A percentile compares a stretch with the other conserved stretches of the same genome.
These are phyloP conservation scores for Penicillium thymicola DNA, from an alignment of 2,329 filamentous ascomycete genomes.

Conservation along the genomic window DNA sequence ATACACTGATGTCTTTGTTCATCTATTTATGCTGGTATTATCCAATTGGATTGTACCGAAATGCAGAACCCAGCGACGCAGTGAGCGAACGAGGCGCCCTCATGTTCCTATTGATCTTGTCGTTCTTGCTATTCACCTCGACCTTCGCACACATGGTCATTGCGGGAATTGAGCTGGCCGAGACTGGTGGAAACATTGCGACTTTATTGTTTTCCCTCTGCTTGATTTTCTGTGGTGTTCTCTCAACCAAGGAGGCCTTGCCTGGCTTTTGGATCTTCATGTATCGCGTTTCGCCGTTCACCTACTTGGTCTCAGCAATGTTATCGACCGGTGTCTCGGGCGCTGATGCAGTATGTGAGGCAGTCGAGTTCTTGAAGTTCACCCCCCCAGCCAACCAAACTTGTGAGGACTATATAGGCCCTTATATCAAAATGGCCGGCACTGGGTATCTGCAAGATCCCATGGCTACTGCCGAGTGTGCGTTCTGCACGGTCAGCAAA, in stretches of 20 bases:
- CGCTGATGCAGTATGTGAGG: not conserved
- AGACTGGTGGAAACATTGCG: slow-evolving; percentile 72
- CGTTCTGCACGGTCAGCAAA: slow-evolving; percentile 4
- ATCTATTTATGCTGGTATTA: slow-evolving; percentile 77
- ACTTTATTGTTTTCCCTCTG: slow-evolving; percentile 71
- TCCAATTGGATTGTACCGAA: slow-evolving; percentile 50
- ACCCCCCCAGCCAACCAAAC: slow-evolving; percentile 2
- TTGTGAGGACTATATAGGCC: slow-evolving; percentile 9
- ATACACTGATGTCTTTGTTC: slow-evolving; percentile 49
- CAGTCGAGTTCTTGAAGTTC: slow-evolving; percentile 3
- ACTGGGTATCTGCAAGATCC: slow-evolving; percentile 7
- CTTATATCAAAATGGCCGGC: not conserved
- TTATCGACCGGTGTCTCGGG: slow-evolving; percentile 2
- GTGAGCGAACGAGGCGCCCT: slow-evolving; percentile 57
- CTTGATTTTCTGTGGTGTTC: slow-evolving; percentile 62
- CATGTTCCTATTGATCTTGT: slow-evolving; percentile 62
- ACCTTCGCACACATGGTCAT: slow-evolving; percentile 73
- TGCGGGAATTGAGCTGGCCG: slow-evolving; percentile 66
- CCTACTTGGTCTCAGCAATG: slow-evolving; percentile 3
- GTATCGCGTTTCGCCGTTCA: slow-evolving; percentile 5
- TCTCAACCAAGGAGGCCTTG: not conserved
- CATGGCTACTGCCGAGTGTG: not conserved
- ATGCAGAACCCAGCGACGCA: slow-evolving; percentile 32
- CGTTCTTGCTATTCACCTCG: slow-evolving; percentile 68
- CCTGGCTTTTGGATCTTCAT: slow-evolving; percentile 10